A percentile compares a stretch with the other conserved stretches of the same genome.
Evolutionary conservation across 1,139 yeast species (phyloP).

Genomic region (Geotrichum cucujoidarum): DNA sequence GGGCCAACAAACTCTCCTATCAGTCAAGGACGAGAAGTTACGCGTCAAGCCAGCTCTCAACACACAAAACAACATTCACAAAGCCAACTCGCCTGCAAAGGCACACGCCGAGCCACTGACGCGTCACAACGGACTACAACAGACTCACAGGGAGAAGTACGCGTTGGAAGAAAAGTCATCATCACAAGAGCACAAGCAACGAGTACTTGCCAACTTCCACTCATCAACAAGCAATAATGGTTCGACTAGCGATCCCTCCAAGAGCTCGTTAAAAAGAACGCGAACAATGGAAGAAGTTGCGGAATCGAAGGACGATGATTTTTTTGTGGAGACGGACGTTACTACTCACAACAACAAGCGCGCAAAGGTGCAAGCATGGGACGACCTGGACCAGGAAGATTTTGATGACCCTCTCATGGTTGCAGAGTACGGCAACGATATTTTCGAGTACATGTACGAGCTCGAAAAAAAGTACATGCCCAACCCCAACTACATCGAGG

Average conservation of each 20-base stretch:
- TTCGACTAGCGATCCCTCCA: neutral
- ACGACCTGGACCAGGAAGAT: conserved; percentile 88
- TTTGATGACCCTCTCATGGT: conserved; percentile 92
- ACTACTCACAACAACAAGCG: conserved; percentile 3
- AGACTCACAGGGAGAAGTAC: neutral
- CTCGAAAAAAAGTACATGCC: conserved; percentile 76
- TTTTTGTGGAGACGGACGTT: conserved; percentile 1
- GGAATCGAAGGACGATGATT: neutral
- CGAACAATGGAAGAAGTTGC: neutral
- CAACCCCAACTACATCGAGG: conserved; percentile 63
- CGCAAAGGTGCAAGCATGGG: conserved; percentile 47
- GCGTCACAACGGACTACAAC: neutral
- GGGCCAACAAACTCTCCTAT: neutral
- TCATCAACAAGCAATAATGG: neutral
- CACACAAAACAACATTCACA: neutral
- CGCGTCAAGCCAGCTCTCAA: neutral
- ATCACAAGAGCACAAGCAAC: neutral
- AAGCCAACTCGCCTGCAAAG: neutral
- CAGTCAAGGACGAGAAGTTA: neutral
- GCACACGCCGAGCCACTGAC: neutral
- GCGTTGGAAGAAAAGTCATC: neutral
- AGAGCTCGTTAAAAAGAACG: neutral
- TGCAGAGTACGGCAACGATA: conserved; percentile 84
- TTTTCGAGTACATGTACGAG: conserved; percentile 71
- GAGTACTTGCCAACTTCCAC: neutral